Evolutionary conservation across 2,329 filamentous ascomycete species (phyloP).

Genomic region (Alternaria sp.): DNA sequence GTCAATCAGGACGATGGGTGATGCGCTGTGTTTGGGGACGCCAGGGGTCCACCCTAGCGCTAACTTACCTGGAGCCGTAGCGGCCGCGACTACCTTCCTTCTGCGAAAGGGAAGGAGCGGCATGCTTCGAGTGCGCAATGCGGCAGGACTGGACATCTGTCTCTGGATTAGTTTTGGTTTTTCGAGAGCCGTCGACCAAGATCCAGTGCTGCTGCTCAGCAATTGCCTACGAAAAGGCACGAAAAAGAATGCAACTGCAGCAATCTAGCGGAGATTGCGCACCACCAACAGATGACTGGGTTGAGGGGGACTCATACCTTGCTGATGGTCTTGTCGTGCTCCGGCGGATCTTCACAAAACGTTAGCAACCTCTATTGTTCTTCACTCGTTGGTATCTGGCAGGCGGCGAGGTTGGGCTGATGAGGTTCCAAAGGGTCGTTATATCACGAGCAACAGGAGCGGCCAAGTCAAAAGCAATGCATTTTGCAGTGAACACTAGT

Average conservation of each 20-base stretch:
- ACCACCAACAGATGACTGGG: neutral
- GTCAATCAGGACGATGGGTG: constrained; percentile 16
- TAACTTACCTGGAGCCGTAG: constrained; percentile 21
- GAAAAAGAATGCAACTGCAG: constrained; percentile 14
- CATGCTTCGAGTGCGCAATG: constrained; percentile 2
- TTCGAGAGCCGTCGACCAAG: neutral
- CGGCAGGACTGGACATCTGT: neutral
- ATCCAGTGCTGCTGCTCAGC: neutral
- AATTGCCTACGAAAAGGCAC: constrained; percentile 1
- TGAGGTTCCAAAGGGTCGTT: neutral
- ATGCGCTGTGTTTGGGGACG: constrained; percentile 30
- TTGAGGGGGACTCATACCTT: neutral
- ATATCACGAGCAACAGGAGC: neutral
- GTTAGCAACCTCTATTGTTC: neutral
- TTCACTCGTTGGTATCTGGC: neutral
- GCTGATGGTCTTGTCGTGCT: neutral
- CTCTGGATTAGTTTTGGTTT: neutral
- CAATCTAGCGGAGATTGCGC: constrained; percentile 13
- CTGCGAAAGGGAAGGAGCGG: constrained; percentile 8
- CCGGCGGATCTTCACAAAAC: neutral
- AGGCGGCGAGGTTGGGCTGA: neutral
- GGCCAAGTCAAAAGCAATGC: neutral
- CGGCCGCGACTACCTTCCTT: constrained; percentile 12
- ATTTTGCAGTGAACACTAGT: neutral
- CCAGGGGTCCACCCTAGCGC: constrained; percentile 14